Conservation (phyloP, 1,284 basidiomycete genomes). For the Veloboletus limbatus region DNA sequence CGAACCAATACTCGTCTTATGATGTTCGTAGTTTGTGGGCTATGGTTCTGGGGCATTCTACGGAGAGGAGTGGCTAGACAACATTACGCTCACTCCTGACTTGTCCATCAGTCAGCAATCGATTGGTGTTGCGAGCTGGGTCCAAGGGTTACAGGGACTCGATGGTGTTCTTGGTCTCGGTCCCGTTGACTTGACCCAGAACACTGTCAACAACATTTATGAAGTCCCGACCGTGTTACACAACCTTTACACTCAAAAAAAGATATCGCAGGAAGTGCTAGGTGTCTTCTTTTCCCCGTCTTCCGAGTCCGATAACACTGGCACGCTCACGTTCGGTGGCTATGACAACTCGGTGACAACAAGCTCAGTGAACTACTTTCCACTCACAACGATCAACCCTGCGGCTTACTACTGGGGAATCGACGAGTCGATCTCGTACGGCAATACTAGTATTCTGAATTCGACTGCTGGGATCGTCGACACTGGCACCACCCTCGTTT, state of each 20-base stretch:
- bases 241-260: conserved; percentile 41
- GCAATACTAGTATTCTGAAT: conserved; percentile 30
- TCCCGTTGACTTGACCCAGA: conserved; percentile 48
- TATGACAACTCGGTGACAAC: conserved; percentile 44
- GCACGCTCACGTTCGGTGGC: conserved; percentile 49
- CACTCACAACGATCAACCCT: conserved; percentile 49
- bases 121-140: conserved; percentile 51
- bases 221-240: conserved; percentile 42
- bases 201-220: conserved; percentile 22
- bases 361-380: conserved; percentile 44
- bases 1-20: background rate
- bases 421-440: background rate
- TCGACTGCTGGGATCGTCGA: conserved; percentile 38
- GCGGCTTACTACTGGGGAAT: conserved; percentile 44
- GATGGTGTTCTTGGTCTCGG: conserved; percentile 59
- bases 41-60: conserved; percentile 53
- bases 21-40: conserved; percentile 30
- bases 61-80: conserved; percentile 50
- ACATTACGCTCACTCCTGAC: conserved; percentile 41
- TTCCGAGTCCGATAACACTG: conserved; percentile 32
- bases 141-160: background rate
- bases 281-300: conserved; percentile 50
- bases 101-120: conserved; percentile 49
- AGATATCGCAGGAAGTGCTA: conserved; percentile 43
- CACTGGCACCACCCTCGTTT: background rate